These are phyloP conservation scores for Vachellia pachyceras DNA, from an alignment of 306 rosid species.

Conservation along the genomic window DNA sequence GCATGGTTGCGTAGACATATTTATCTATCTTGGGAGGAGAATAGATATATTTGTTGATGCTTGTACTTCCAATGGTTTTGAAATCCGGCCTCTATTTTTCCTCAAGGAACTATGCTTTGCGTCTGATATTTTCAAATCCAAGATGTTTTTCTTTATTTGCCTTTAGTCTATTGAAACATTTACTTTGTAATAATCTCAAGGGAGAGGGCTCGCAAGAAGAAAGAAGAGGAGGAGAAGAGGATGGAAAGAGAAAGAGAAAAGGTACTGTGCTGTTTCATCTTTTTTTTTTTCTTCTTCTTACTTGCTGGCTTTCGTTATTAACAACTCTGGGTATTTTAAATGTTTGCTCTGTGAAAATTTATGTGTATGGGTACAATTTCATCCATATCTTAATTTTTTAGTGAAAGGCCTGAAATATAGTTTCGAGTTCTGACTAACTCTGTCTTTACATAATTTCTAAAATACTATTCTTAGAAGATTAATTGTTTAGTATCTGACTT, in stretches of 20 bases:
- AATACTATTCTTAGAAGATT: neutral
- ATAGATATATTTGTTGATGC: neutral
- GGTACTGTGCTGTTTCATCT: slow-evolving; percentile 51
- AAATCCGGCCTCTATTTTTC: neutral
- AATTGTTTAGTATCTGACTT: neutral
- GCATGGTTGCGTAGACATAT: neutral
- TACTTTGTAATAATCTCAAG: slow-evolving; percentile 47
- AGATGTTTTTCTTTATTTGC: slow-evolving; percentile 21
- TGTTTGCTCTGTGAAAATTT: slow-evolving; percentile 25
- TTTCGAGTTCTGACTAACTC: neutral
- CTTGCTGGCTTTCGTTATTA: slow-evolving; percentile 7
- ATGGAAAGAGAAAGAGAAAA: slow-evolving; percentile 87
- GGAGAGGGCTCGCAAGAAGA: slow-evolving; percentile 98
- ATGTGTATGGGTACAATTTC: slow-evolving; percentile 2
- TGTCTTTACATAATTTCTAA: neutral
- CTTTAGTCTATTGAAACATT: slow-evolving; percentile 14
- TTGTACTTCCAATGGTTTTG: neutral
- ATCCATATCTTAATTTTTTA: neutral
- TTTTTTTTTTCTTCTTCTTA: slow-evolving; percentile 31
- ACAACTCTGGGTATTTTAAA: neutral
- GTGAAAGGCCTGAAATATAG: neutral
- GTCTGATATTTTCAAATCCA: neutral
- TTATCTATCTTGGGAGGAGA: neutral
- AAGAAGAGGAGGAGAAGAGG: slow-evolving; percentile 95
- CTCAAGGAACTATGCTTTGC: slow-evolving; percentile 30